A percentile compares a stretch with the other conserved stretches of the same genome.
Evolutionary conservation across 192 early-diverging fungal species (phyloP).

Genomic region (Cladochytrium replicatum): DNA sequence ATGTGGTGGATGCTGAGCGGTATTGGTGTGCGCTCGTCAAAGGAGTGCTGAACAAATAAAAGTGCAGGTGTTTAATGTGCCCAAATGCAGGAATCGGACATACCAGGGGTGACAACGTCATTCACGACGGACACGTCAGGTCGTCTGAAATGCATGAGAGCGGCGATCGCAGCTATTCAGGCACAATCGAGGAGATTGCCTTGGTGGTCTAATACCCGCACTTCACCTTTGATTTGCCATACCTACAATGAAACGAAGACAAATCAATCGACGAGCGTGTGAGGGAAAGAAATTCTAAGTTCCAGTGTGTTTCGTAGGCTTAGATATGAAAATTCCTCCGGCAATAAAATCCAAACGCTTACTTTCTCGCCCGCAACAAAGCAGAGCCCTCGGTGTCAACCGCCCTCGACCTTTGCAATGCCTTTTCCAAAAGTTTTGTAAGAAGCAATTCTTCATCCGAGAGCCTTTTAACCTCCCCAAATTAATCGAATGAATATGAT

Average conservation of each 20-base stretch:
- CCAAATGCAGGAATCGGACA: too few species aligned
- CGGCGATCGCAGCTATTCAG: conserved; percentile 80
- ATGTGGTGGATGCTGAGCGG: conserved; percentile 93
- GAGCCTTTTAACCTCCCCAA: too few species aligned
- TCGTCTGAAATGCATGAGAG: conserved; percentile 79
- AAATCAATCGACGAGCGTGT: too few species aligned
- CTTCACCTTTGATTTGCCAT: conserved; percentile 83
- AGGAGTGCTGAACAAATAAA: conserved; percentile 66
- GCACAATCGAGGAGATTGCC: conserved; percentile 92
- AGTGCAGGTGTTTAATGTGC: too few species aligned
- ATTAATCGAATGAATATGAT: not conserved
- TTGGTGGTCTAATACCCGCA: conserved; percentile 87
- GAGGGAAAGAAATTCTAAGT: too few species aligned
- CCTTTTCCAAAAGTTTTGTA: conserved; percentile 78
- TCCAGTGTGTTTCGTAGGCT: too few species aligned
- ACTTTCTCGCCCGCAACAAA: conserved; percentile 91
- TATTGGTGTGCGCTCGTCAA: conserved; percentile 82
- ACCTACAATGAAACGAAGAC: too few species aligned
- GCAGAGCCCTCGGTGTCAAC: conserved; percentile 96
- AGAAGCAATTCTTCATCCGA: conserved; percentile 79
- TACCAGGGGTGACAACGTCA: conserved; percentile 78
- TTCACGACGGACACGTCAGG: conserved; percentile 95
- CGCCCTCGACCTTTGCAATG: conserved; percentile 69
- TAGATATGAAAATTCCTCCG: too few species aligned
- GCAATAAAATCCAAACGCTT: too few species aligned